Base-by-base conservation (phyloP, 2,329 filamentous ascomycete genomes). In the Ophiostoma ulmi region DNA sequence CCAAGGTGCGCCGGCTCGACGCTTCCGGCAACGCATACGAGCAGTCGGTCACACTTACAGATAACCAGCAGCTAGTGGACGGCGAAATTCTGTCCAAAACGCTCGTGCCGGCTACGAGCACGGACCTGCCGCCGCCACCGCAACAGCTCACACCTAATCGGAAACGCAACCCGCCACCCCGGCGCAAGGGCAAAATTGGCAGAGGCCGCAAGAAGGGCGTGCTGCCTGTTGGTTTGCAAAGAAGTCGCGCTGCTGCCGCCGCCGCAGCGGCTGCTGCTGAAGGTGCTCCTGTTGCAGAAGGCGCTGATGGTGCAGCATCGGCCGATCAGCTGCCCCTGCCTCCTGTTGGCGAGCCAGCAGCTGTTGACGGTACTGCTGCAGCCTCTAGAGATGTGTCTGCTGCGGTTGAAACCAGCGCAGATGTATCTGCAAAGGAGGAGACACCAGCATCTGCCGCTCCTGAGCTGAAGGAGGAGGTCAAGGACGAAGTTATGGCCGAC, bases 161-260 rank as follows among this genome's bases (percentile, higher is more conserved):
- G 77, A 87, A 90, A 77, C 88, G 90, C 72, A 90, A 90, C 0
- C 90, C 90, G 38, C 90, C 91, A 0, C 91, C 91, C 0, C 93
- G 93, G 78, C 90, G 92, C 78, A 97, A 94, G 83, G 84, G 86
- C 67, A 94, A 91, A 79, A 41, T 71, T 48, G 92, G 92, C 8
- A 88, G 91, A 52, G 92, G 92, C 7, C 87, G 93, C 73, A 94
- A 90, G 84, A 94, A 91, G 85, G 91, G 90, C 80, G 92, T 90
- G 78, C 77, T 82, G 75, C 80, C 80, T 3, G 44, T 70, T 0
- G 73, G 73, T 10, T 65, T 74, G 38, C 73, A 73, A 65, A 67
- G 72, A 7, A 72, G 71, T 61, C 64, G 71, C 3, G 72, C 70
- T 7, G 69, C 71, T 26, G 69, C 69, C 0, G 72, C 73, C 0